Evolutionary conservation across 2,329 filamentous ascomycete species (phyloP), one percentile per base, ranked within the genome.

Genomic region (Penicillium palitans): DNA sequence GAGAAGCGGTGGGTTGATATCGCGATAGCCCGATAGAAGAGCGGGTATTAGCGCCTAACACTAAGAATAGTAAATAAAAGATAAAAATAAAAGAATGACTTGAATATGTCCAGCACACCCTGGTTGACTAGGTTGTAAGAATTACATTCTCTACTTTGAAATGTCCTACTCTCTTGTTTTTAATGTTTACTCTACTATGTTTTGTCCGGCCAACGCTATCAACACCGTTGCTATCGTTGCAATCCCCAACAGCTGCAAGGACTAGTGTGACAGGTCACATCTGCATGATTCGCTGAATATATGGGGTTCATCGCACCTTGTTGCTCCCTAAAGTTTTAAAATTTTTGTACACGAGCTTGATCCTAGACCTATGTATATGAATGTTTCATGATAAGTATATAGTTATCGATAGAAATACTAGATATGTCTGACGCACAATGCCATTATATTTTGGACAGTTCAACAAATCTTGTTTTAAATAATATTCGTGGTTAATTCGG

Each of bases 11-110:
- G 44, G 54, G 57, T 57, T 55, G 58, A 60, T 65, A 64, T 51
- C 57, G 58, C 65, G 65, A 67, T 66, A 66, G 55, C 35, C 55
- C 54, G 62, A 63, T 59, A 61, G 64, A 42, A 52, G 49, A 65
- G 50, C 54, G 55, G 61, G 60, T 55, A 62, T 61, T 63, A 63
- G 63, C 63, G 63, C 53, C 57, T 58, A 12, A 54, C 48, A 47
- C 49, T 54, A 54, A 56, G 47, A 51, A 47, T 54, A 53, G 51
- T 33, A 52, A 52, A 19, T 19, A 52, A 44, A 44, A 6, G 4
- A 42, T 9, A 25, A 7, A n/a, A 12, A 45, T 27, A 46, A 33
- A 48, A n/a, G 46, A 48, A 35, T 13, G 46, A 37, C 50, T 42
- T 52, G 39, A 45, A 35, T 27, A 37, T 51, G 19, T 2, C 17